phyloP scores from a whole-genome alignment of 2,329 filamentous ascomycete species.

The Scedosporium apiospermum region DNA sequence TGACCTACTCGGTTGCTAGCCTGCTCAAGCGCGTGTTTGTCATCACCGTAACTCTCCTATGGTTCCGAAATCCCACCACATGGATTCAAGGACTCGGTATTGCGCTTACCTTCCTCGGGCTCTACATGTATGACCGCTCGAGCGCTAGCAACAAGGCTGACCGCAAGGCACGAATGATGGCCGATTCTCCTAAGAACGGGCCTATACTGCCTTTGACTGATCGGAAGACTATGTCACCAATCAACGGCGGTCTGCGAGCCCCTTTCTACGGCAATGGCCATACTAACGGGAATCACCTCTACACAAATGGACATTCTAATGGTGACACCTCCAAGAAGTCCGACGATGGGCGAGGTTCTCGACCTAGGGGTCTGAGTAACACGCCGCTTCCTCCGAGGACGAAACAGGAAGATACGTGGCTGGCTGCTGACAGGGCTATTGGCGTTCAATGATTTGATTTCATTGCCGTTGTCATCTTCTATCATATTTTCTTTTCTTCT shows the following conservation, averaged over 20 bases:
- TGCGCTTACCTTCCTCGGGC: constrained; percentile 75
- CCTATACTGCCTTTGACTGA: constrained; percentile 56
- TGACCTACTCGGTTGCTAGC: constrained; percentile 93
- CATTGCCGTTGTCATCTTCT: not conserved
- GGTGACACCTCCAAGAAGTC: constrained; percentile 42
- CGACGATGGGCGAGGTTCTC: constrained; percentile 36
- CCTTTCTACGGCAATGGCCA: constrained; percentile 4
- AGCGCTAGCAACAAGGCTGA: constrained; percentile 83
- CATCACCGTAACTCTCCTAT: constrained; percentile 87
- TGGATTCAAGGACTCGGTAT: constrained; percentile 77
- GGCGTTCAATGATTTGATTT: constrained; percentile 3
- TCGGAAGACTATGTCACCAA: not conserved
- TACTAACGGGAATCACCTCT: constrained; percentile 26
- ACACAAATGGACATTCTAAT: constrained; percentile 35
- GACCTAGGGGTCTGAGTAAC: constrained; percentile 31
- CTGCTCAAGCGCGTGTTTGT: constrained; percentile 97
- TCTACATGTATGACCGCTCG: constrained; percentile 93
- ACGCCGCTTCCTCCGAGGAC: constrained; percentile 61
- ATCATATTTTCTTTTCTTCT: constrained; percentile 1
- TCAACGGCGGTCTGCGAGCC: not conserved
- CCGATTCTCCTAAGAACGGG: constrained; percentile 18
- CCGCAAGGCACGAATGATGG: constrained; percentile 62
- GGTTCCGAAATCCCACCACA: constrained; percentile 89
- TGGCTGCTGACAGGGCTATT: constrained; percentile 32
- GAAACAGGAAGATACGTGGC: constrained; percentile 80